Conservation (phyloP, 164 flowering plant species). For the Magnolia officinalis region DNA sequence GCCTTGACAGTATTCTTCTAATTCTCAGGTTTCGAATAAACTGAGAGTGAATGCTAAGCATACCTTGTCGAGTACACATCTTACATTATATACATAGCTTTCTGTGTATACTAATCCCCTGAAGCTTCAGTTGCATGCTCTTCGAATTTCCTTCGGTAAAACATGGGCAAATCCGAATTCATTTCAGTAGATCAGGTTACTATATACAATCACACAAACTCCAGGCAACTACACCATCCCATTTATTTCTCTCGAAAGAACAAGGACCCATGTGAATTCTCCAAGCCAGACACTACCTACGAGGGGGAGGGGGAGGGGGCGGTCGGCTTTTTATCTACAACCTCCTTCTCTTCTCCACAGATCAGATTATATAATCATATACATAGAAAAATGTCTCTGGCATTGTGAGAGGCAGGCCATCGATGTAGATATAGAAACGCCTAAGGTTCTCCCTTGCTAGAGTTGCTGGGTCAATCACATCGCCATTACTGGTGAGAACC, state of each 20-base stretch:
- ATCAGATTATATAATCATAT: constrained; percentile 61
- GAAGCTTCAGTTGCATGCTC: background rate
- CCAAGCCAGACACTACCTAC: background rate
- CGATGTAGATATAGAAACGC: constrained; percentile 58
- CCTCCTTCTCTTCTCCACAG: background rate
- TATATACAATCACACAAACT: background rate
- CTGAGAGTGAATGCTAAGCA: background rate
- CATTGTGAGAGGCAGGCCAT: constrained; percentile 44
- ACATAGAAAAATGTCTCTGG: constrained; percentile 44
- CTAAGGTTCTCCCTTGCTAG: constrained; percentile 62
- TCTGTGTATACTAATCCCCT: background rate
- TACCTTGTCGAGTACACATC: background rate
- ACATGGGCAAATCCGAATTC: background rate
- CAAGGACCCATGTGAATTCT: background rate
- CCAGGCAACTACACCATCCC: background rate
- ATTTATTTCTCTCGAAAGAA: background rate
- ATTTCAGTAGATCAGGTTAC: background rate
- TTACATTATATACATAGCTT: background rate
- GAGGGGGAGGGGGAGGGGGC: background rate
- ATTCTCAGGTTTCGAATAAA: background rate
- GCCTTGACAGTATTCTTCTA: background rate
- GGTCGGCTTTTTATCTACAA: background rate
- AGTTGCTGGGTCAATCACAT: constrained; percentile 49
- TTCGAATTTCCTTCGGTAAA: background rate
- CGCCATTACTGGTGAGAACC: constrained; percentile 57